Evolutionary conservation across 2,329 filamentous ascomycete species (phyloP), one percentile per base, ranked within the genome.

Genomic region (Furcasterigmium sp.): DNA sequence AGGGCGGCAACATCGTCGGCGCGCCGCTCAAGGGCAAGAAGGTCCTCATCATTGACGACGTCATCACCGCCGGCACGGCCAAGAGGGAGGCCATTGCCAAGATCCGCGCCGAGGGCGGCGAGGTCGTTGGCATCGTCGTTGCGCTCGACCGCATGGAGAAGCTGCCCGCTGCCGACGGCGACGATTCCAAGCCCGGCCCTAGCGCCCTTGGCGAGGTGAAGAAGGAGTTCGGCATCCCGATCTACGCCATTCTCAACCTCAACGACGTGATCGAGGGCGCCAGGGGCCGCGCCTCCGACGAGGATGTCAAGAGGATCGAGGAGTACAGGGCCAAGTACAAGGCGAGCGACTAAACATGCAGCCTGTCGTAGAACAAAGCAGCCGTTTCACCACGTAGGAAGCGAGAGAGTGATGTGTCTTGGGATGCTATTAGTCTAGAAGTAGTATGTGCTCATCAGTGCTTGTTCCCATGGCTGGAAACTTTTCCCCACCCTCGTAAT

Each of bases 11-110:
- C 61, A 95, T 97, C 56, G 91, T 97, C 13, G 93, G 93, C 10
- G 87, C 89, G 23, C 77, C 84, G 7, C 72, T 97, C 41, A 85
- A 86, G 67, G 91, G 87, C 42, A 91, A 93, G 76, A 80, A 78
- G 47, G 82, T 96, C 14, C 75, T 98, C 26, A 87, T 98, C 54
- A 84, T 98, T 32, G 93, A 98, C 71, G 93, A 97, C 67, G 91
- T 98, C 45, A 91, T 97, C 57, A 96, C 91, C 1, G 91, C 90
- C 1, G 93, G 93, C 21, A 97, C 91, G 2, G 93, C 93, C 32
- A 91, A 96, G 70, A 78, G 90, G 46, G 91, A 97, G 64, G 89
- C 91, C 13, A 90, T 97, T 47, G 82, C 82, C 43, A 93, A 95
- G 64, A 95, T 97, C 61, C 77, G 82, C 55, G 80, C 80, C 55